Evolutionary conservation across 192 early-diverging fungal species (phyloP), one percentile per base, ranked within the genome.

Genomic region (Coemansia sp.): DNA sequence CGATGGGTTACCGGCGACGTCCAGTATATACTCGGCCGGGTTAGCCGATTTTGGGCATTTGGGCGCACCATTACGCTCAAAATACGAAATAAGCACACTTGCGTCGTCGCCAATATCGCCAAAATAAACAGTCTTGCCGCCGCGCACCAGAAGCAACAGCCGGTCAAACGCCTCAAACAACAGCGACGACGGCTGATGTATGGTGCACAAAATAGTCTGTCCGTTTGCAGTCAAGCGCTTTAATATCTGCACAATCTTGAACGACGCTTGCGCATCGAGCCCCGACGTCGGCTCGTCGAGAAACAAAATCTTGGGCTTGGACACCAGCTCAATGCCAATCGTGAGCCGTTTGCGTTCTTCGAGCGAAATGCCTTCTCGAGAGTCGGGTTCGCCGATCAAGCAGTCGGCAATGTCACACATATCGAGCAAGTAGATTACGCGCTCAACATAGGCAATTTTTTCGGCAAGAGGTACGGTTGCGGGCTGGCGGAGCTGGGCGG

Each of bases 1-100:
- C 21, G 74, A 74, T n/a, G 68, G 63, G 19, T 41, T 65, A 6
- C 89, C 90, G 49, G 91, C 89, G 52, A 88, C 88, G 53, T 94
- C 87, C 39, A 94, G 77, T 29, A 93, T 91, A 70, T 93, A 94
- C 69, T 94, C 93, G 37, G 93, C 93, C 37, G 90, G 90, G 63
- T 94, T 93, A 14, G 83, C 91, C 5, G 73, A 67, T 4, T 85
- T 76, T 11, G 85, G 79, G 62, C 90, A 93, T 19, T 70, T 76
- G 39, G 76, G 79, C 1, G 89, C 91, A 58, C 93, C 93, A 55
- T 91, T 84, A 29, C 67, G 66, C 62, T 93, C 90, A 85, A 93
- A 94, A 76, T 94, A 93, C 10, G 66, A 57, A 43, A 88, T 84
- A 67, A 94, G 76, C 4, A 72, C 85, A 35, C 71, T 57, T 24